These are phyloP conservation scores for Naganishia sp. DNA, from an alignment of 1,284 basidiomycete genomes.

Conservation along the genomic window DNA sequence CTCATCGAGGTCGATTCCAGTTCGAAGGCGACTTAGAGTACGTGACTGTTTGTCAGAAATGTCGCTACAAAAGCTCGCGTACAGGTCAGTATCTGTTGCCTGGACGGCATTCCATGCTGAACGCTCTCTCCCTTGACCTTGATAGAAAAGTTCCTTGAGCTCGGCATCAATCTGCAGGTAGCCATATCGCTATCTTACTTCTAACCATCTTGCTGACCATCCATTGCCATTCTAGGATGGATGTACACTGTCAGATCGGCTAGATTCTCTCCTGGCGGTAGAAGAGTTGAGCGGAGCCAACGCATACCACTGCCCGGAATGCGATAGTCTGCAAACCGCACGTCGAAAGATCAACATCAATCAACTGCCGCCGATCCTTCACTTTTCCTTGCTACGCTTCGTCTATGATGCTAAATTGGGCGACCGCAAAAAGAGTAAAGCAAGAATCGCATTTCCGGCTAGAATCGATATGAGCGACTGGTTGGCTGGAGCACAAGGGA, in stretches of 20 bases:
- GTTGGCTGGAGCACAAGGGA: conserved; percentile 47
- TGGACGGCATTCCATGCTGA: neutral
- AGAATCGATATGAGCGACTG: conserved; percentile 72
- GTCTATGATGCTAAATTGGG: conserved; percentile 74
- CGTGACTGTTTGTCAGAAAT: conserved; percentile 71
- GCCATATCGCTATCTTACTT: neutral
- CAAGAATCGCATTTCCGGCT: conserved; percentile 70
- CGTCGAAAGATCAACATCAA: conserved; percentile 69
- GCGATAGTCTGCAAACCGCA: conserved; percentile 71
- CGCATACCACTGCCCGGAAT: conserved; percentile 76
- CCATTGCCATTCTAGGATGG: conserved; percentile 59
- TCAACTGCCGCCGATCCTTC: conserved; percentile 73
- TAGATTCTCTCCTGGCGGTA: conserved; percentile 63
- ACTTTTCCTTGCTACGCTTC: conserved; percentile 86
- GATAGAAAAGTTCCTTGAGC: conserved; percentile 67
- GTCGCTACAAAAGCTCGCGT: conserved; percentile 64
- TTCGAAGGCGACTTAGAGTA: conserved; percentile 83
- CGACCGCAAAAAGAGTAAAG: conserved; percentile 80
- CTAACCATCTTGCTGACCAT: neutral
- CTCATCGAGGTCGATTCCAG: conserved; percentile 52
- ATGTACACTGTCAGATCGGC: conserved; percentile 66
- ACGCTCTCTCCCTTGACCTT: neutral
- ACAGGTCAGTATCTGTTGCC: conserved; percentile 49
- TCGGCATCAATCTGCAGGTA: conserved; percentile 80
- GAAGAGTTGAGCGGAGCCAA: conserved; percentile 80